Evolutionary conservation across 148 eudicot genomes (phyloP), one percentile per base, ranked within the genome.

Genomic region (Amaranthus hypochondriacus): DNA sequence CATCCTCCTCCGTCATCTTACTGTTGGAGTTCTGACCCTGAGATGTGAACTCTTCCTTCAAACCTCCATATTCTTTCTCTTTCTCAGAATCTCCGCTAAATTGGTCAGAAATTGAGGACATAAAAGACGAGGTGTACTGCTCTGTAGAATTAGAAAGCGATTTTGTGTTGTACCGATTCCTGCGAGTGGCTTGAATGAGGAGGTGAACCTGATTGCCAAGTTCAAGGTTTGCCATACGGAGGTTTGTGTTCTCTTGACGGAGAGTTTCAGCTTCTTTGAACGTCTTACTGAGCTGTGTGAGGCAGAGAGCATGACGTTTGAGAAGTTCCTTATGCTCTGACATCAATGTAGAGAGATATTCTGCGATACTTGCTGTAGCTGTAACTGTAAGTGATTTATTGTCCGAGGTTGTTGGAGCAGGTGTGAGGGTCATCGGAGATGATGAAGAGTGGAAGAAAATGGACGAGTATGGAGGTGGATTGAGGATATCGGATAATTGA

Each of bases 171-270:
- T 59, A 68, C 13, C 44, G 68, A 9, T 57, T 81, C 78, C 56
- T 68, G 28, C 64, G 69, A 73, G 78, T 75, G 62, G 80, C 63
- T 55, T 81, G 75, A 3, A 78, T 62, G 63, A 84, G 66, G 56
- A 83, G 71, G 9, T 59, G 67, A 18, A 86, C 56, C 21, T 82
- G 86, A 47, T 86, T 72, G 81, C 56, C 83, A 49, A 89, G 83
- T 14, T 86, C 83, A 57, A 69, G 15, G 57, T 84, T 87, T 13
- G 84, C 86, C 42, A 87, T 70, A 5, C 86, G 84, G 48, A 89
- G 89, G 58, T 87, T 89, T 2, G 88, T 79, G 78, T 89, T 89
- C 85, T 89, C 90, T 66, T 89, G 91, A 6, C 91, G 88, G 10
- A 89, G 88, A 62, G 82, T 76, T 57, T 87, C 88, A 1, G 86